phyloP scores from a whole-genome alignment of 805 yeast genomes.

The Hanseniaspora clermontiae region DNA sequence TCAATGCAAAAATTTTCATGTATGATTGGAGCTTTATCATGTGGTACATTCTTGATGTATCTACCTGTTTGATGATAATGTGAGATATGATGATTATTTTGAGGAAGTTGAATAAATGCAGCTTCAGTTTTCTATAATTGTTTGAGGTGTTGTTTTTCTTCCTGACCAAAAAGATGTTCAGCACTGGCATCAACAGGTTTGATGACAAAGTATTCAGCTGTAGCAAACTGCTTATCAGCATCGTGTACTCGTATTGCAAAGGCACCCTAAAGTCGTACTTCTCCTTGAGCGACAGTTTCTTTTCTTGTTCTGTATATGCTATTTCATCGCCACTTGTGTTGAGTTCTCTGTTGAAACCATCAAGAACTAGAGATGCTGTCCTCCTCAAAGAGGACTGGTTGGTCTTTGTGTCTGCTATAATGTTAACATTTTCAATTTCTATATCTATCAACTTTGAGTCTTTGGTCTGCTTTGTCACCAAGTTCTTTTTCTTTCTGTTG shows the following conservation, averaged over 20 bases:
- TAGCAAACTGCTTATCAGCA: neutral
- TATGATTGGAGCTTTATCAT: constrained; percentile 9
- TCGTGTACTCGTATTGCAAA: constrained; percentile 3
- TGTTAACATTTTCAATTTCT: neutral
- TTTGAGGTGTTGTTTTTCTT: neutral
- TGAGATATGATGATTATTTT: constrained; percentile 4
- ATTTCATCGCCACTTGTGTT: neutral
- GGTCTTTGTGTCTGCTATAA: neutral
- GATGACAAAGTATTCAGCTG: constrained; percentile 7
- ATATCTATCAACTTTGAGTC: neutral
- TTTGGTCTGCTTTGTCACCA: neutral
- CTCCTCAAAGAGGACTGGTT: neutral
- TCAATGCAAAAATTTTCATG: constrained; percentile 12
- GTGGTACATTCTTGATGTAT: constrained; percentile 10
- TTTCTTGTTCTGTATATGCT: neutral
- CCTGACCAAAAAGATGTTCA: neutral
- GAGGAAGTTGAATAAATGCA: neutral
- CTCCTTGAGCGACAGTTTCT: neutral
- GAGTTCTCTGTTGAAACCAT: neutral
- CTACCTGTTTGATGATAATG: constrained; percentile 3
- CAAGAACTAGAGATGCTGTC: neutral
- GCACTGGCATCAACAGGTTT: neutral
- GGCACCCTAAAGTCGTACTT: neutral
- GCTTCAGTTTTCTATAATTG: neutral
- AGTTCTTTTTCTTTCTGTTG: neutral